Conservation (phyloP, 2,329 filamentous ascomycete species). For the Pseudogymnoascus sp. region DNA sequence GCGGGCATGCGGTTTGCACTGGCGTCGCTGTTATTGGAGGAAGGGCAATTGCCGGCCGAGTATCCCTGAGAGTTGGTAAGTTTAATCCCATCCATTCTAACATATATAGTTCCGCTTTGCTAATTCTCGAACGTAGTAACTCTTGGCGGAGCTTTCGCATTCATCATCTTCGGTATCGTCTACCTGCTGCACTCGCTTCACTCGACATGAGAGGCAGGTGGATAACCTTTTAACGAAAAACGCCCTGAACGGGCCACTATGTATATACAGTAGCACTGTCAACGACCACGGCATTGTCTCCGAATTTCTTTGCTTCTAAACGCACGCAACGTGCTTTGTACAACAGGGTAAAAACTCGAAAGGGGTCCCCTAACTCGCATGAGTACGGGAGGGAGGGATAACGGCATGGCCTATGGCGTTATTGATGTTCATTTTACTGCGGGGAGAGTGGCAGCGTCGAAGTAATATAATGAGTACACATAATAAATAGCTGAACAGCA, state of each 20-base stretch:
- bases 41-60: conserved; percentile 81
- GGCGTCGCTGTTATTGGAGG: conserved; percentile 87
- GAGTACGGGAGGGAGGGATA: not conserved
- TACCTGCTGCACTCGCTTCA: conserved; percentile 78
- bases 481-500: not conserved
- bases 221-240: not conserved
- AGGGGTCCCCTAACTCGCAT: not conserved
- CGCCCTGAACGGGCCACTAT: not conserved
- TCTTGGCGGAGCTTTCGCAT: conserved; percentile 81
- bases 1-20: conserved; percentile 84
- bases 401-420: not conserved
- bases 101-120: conserved; percentile 12
- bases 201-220: conserved; percentile 32
- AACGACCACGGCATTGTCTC: not conserved
- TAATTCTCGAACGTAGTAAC: conserved; percentile 57
- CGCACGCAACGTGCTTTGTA: not conserved
- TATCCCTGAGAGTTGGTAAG: conserved; percentile 94
- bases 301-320: conserved; percentile 7
- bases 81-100: conserved; percentile 26
- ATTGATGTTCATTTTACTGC: not conserved
- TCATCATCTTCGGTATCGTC: conserved; percentile 84
- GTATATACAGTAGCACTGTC: conserved; percentile 9
- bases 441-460: not conserved
- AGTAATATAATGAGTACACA: conserved; percentile 1
- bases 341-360: not conserved